Evolutionary conservation across 2,329 filamentous ascomycete species (phyloP).

Genomic region (Sporothrix humicola): DNA sequence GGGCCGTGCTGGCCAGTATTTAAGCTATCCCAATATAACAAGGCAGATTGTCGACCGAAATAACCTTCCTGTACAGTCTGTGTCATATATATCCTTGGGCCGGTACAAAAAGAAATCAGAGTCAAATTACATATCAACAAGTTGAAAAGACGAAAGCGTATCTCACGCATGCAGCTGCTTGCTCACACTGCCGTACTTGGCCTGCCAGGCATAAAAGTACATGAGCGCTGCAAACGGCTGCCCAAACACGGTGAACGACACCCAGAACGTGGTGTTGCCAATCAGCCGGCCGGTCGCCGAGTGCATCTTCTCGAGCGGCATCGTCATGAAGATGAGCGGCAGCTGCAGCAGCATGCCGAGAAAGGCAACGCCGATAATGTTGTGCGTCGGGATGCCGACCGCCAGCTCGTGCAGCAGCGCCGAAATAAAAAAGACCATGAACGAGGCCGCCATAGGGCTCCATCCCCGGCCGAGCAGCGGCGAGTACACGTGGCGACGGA

Average conservation of each 20-base stretch:
- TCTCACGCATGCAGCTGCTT: slow-evolving; percentile 40
- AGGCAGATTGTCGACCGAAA: neutral
- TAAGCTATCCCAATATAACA: neutral
- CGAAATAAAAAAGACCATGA: slow-evolving; percentile 85
- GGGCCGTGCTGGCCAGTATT: neutral
- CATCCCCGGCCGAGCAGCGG: slow-evolving; percentile 86
- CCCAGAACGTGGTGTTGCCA: slow-evolving; percentile 95
- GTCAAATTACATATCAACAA: neutral
- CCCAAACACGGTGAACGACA: slow-evolving; percentile 92
- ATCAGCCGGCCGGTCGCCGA: slow-evolving; percentile 76
- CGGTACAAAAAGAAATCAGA: neutral
- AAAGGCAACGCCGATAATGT: slow-evolving; percentile 90
- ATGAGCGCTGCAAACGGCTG: slow-evolving; percentile 90
- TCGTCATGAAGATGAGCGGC: slow-evolving; percentile 81
- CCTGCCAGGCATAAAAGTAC: slow-evolving; percentile 99
- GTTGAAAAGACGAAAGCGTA: neutral
- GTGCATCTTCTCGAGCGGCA: slow-evolving; percentile 78
- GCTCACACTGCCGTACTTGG: slow-evolving; percentile 88
- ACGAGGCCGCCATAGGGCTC: slow-evolving; percentile 71
- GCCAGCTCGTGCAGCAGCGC: slow-evolving; percentile 89
- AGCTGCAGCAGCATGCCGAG: slow-evolving; percentile 92
- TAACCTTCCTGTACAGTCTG: neutral
- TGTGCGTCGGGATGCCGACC: slow-evolving; percentile 93
- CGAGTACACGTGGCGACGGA: slow-evolving; percentile 91
- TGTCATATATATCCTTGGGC: neutral